phyloP scores from a whole-genome alignment of 2,329 filamentous ascomycete genomes.

The Claviceps pazoutovae region DNA sequence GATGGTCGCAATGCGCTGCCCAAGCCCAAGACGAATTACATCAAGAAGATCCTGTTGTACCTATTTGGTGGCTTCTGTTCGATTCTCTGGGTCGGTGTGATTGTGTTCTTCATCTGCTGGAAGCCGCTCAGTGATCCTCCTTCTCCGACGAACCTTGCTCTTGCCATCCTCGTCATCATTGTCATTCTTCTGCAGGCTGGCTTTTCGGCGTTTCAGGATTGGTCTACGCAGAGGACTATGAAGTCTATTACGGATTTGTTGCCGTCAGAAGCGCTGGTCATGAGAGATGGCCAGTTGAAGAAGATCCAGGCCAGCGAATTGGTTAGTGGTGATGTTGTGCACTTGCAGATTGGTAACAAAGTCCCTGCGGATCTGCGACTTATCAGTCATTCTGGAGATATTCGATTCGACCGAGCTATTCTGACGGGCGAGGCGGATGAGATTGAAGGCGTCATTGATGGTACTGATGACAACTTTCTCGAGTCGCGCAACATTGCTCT shows the following conservation, averaged over 20 bases:
- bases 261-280: conserved; percentile 27
- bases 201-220: conserved; percentile 34
- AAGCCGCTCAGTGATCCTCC: conserved; percentile 30
- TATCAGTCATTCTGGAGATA: conserved; percentile 25
- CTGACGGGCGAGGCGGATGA: conserved; percentile 29
- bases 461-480: conserved; percentile 26
- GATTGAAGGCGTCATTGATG: conserved; percentile 25
- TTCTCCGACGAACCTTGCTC: conserved; percentile 27
- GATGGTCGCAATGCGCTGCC: conserved; percentile 29
- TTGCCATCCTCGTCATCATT: conserved; percentile 31
- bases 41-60: conserved; percentile 26
- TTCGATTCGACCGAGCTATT: conserved; percentile 27
- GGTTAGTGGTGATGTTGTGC: conserved; percentile 32
- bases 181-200: conserved; percentile 32
- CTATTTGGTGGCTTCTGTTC: conserved; percentile 35
- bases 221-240: conserved; percentile 32
- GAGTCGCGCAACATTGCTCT: conserved; percentile 30
- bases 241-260: conserved; percentile 31
- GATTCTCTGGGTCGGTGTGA: conserved; percentile 30
- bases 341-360: conserved; percentile 31
- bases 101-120: conserved; percentile 36
- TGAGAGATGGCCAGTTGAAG: conserved; percentile 29
- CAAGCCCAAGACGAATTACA: conserved; percentile 27
- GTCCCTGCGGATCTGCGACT: conserved; percentile 34
- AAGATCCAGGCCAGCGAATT: conserved; percentile 27